Base-by-base conservation (phyloP, 495 filamentous ascomycete species). In the Lasiosphaeria hispida region DNA sequence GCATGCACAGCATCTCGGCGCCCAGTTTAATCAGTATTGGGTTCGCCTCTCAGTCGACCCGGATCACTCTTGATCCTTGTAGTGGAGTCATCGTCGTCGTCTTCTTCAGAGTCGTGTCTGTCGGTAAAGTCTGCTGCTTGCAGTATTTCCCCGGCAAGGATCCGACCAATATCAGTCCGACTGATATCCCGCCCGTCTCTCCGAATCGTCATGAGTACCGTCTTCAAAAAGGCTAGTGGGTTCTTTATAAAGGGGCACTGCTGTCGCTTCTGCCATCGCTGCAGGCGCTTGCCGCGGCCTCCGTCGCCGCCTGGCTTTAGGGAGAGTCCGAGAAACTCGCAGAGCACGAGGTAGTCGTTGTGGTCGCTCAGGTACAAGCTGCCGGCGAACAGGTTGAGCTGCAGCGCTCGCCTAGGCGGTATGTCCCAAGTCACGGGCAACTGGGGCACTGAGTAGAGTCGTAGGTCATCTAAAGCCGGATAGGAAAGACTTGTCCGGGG, bases 381-480 rank as follows among this genome's bases (percentile, higher is more conserved):
- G 8, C 87, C 87, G 0, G 87, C 75, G 61, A 89, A 90, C 5
- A 90, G 72, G 59, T 87, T 86, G 10, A 90, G 74, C 48, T 85
- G 74, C 2, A 72, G 63, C 1, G 70, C 42, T 15, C 79, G 58
- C 1, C 58, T 39, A 13, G 17, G 66, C 53, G 67, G 62, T 18
- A 60, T 38, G 36, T 50, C 48, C n/a, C 66, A 52, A n/a, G 10
- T 38, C 44, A 63, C 10, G 42, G 37, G 19, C 14, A 39, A 3
- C 23, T n/a, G n/a, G n/a, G 75, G 75, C 41, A 76, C 53, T 8
- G 69, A 65, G 55, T 68, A 82, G 17, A 79, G 65, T 1, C 59
- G 59, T 1, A 86, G 66, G 13, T 75, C 69, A 38, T 86, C 82
- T 13, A 87, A 65, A 8, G 76, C 48, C 2, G 55, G 68, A 55